These are phyloP conservation scores for Prunus mira DNA, from an alignment of 306 rosid species.

Conservation along the genomic window DNA sequence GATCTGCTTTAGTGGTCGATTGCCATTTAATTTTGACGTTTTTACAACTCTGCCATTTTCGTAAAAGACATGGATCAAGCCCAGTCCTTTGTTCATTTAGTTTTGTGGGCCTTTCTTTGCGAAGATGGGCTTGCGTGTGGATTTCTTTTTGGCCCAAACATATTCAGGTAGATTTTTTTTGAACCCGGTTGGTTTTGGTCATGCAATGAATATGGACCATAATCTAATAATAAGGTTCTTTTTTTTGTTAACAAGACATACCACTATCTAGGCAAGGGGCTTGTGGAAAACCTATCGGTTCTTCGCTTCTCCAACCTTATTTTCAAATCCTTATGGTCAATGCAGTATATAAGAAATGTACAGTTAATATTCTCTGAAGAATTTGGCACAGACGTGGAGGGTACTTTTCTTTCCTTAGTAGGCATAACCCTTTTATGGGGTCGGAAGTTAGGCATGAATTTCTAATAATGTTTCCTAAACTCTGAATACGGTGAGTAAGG, in stretches of 20 bases:
- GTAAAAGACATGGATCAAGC: no score
- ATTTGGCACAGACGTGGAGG: slow-evolving; percentile 98
- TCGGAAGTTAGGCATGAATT: slow-evolving; percentile 6
- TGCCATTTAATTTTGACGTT: no score
- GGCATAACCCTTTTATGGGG: background rate
- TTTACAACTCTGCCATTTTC: no score
- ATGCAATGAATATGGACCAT: slow-evolving; percentile 8
- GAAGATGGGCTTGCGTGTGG: no score
- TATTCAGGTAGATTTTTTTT: slow-evolving; percentile 47
- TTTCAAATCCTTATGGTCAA: slow-evolving; percentile 88
- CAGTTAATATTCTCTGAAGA: slow-evolving; percentile 83
- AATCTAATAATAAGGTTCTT: slow-evolving; percentile 5
- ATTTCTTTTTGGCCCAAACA: no score
- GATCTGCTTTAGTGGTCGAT: no score
- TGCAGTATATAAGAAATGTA: slow-evolving; percentile 87
- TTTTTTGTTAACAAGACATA: slow-evolving; percentile 50
- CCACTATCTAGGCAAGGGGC: slow-evolving; percentile 92
- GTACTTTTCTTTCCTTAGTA: slow-evolving; percentile 38
- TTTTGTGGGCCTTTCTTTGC: no score
- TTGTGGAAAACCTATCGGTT: slow-evolving; percentile 88
- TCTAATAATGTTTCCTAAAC: slow-evolving; percentile 15
- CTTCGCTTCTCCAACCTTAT: slow-evolving; percentile 91
- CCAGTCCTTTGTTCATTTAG: no score
- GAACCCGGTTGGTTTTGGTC: slow-evolving; percentile 6
- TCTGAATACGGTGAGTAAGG: no score